phyloP scores from a whole-genome alignment of 2,329 filamentous ascomycete species.

The Emericellopsis cladophorae region DNA sequence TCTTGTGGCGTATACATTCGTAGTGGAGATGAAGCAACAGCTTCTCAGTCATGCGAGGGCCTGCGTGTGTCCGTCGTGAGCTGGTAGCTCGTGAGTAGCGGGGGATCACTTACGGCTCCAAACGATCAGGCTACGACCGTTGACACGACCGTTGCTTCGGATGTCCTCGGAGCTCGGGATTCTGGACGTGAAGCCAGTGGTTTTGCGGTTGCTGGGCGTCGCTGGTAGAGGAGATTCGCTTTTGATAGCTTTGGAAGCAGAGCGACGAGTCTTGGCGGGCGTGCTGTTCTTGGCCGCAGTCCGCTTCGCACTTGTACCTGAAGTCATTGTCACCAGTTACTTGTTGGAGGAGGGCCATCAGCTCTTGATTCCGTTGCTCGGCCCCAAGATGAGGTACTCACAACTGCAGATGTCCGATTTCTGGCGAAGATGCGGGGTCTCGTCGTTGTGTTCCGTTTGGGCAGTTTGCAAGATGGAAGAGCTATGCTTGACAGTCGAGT shows the following conservation, averaged over 20 bases:
- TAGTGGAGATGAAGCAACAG: slow-evolving; percentile 26
- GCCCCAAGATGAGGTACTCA: too few relatives aligned
- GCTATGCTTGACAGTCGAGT: neutral
- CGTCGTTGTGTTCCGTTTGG: too few relatives aligned
- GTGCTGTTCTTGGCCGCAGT: slow-evolving; percentile 8
- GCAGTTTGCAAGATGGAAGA: too few relatives aligned
- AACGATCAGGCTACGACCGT: slow-evolving; percentile 24
- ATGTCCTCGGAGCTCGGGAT: slow-evolving; percentile 12
- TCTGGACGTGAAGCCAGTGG: slow-evolving; percentile 8
- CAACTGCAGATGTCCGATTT: too few relatives aligned
- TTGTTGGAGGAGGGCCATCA: neutral
- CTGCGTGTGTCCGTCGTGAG: slow-evolving; percentile 11
- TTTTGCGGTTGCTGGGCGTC: neutral
- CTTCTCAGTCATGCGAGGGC: slow-evolving; percentile 32
- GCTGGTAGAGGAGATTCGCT: neutral
- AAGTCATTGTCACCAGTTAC: too few relatives aligned
- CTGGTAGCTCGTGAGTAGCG: neutral
- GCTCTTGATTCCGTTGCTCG: neutral
- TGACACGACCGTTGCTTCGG: slow-evolving; percentile 13
- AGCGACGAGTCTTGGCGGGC: slow-evolving; percentile 5
- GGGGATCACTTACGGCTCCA: slow-evolving; percentile 29
- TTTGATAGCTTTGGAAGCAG: slow-evolving; percentile 4
- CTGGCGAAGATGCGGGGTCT: too few relatives aligned
- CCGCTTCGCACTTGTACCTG: slow-evolving; percentile 3
- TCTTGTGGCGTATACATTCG: slow-evolving; percentile 18